Evolutionary conservation across 2,329 filamentous ascomycete genomes (phyloP).

Genomic region (Rosellinia necatrix): DNA sequence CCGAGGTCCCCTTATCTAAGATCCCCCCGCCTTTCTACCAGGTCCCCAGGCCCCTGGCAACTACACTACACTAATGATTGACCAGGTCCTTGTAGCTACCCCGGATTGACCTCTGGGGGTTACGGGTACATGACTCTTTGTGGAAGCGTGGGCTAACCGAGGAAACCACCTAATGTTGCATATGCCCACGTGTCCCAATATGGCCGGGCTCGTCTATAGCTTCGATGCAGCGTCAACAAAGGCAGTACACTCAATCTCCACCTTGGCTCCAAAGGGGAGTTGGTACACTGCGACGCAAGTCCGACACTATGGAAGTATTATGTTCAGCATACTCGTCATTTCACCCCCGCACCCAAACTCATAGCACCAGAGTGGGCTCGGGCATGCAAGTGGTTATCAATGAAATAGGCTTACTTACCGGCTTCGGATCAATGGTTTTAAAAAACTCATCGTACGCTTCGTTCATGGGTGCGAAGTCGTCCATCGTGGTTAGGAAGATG

Average conservation of each 20-base stretch:
- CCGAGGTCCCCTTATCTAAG: neutral
- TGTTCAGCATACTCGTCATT: neutral
- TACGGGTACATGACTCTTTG: too few species aligned
- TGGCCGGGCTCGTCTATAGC: slow-evolving; percentile 25
- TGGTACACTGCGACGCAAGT: slow-evolving; percentile 77
- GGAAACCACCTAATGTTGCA: too few species aligned
- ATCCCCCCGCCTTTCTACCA: too few species aligned
- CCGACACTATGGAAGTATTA: slow-evolving; percentile 45
- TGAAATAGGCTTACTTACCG: slow-evolving; percentile 48
- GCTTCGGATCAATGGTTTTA: slow-evolving; percentile 47
- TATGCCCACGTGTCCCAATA: too few species aligned
- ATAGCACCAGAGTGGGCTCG: too few species aligned
- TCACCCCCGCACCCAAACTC: neutral
- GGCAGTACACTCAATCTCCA: slow-evolving; percentile 78
- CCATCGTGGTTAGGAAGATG: slow-evolving; percentile 68
- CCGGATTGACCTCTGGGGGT: too few species aligned
- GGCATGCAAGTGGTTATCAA: neutral
- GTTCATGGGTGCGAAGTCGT: slow-evolving; percentile 64
- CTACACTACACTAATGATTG: too few species aligned
- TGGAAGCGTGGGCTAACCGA: too few species aligned
- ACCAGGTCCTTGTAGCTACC: too few species aligned
- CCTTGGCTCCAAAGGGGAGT: slow-evolving; percentile 70
- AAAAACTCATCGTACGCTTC: slow-evolving; percentile 59
- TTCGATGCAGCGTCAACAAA: slow-evolving; percentile 28
- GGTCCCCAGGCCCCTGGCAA: too few species aligned